Evolutionary conservation across 257 asterid genomes (phyloP).

Genomic region (Penstemon newberryi): DNA sequence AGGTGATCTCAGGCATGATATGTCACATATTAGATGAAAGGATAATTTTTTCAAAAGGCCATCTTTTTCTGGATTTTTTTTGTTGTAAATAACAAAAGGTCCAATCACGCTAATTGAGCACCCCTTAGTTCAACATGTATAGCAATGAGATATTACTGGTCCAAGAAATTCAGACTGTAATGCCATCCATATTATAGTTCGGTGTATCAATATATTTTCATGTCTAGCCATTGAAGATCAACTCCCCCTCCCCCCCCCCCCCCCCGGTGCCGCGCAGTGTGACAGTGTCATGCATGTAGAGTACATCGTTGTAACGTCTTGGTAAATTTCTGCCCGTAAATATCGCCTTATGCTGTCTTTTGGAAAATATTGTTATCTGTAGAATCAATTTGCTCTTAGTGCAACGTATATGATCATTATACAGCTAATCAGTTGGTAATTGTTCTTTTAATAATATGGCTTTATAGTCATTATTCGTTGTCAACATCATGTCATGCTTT

Average conservation of each 20-base stretch:
- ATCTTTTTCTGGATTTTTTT: not conserved
- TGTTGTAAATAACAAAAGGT: not conserved
- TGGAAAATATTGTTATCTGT: not conserved
- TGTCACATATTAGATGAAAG: conserved; percentile 14
- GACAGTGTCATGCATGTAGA: not conserved
- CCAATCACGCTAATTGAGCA: not conserved
- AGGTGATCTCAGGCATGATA: too few relatives aligned
- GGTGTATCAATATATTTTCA: not conserved
- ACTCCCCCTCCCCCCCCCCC: too few relatives aligned
- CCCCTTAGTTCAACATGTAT: not conserved
- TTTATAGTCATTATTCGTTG: not conserved
- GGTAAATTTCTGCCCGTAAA: conserved; percentile 11
- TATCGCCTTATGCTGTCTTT: not conserved
- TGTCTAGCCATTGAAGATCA: too few relatives aligned
- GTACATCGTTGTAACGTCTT: not conserved
- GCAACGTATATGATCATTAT: conserved; percentile 19
- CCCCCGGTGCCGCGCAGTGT: not conserved
- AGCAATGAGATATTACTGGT: not conserved
- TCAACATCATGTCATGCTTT: conserved; percentile 1
- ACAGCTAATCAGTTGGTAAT: conserved; percentile 2
- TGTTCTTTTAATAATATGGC: not conserved
- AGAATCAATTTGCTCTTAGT: conserved; percentile 1
- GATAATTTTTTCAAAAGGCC: conserved; percentile 10
- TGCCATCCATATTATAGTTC: conserved; percentile 10
- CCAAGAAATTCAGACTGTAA: not conserved